phyloP scores from a whole-genome alignment of 345 rosid genomes.

The Ceriops zippeliana region DNA sequence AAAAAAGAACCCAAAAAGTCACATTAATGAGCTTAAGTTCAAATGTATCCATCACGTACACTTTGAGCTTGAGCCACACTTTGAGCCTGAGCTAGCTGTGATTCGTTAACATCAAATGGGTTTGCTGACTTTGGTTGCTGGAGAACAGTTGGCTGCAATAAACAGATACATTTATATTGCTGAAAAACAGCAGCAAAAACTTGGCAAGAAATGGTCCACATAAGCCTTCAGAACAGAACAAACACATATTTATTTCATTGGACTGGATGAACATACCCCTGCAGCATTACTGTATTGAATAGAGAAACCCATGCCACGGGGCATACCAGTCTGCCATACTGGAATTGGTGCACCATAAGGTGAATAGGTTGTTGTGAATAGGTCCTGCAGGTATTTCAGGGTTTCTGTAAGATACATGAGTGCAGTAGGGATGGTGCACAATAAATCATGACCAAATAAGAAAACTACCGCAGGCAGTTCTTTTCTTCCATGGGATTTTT shows the following conservation, averaged over 20 bases:
- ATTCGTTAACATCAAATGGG: slow-evolving; percentile 75
- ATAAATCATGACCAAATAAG: background rate
- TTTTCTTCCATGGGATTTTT: slow-evolving; percentile 52
- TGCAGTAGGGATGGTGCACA: slow-evolving; percentile 12
- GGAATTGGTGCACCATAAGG: slow-evolving; percentile 47
- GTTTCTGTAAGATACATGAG: slow-evolving; percentile 1
- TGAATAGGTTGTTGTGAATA: slow-evolving; percentile 60
- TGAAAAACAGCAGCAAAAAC: slow-evolving; percentile 28
- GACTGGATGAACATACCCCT: slow-evolving; percentile 39
- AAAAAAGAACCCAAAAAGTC: background rate
- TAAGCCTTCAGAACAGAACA: slow-evolving; percentile 9
- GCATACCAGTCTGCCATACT: slow-evolving; percentile 77
- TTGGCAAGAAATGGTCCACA: slow-evolving; percentile 1
- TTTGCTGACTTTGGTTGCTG: slow-evolving; percentile 58
- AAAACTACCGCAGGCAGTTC: slow-evolving; percentile 71
- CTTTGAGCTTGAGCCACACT: slow-evolving; percentile 54
- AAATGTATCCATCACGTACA: slow-evolving; percentile 41
- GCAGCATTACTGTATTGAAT: slow-evolving; percentile 57
- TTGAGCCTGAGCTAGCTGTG: slow-evolving; percentile 48
- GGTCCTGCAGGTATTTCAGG: slow-evolving; percentile 54
- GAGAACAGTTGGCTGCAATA: slow-evolving; percentile 49
- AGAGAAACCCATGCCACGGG: slow-evolving; percentile 52
- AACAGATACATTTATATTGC: slow-evolving; percentile 17
- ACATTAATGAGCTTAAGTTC: background rate
- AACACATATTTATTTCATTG: slow-evolving; percentile 7